Conservation (phyloP, 148 eudicot genomes). For the Camellia sinensis region DNA sequence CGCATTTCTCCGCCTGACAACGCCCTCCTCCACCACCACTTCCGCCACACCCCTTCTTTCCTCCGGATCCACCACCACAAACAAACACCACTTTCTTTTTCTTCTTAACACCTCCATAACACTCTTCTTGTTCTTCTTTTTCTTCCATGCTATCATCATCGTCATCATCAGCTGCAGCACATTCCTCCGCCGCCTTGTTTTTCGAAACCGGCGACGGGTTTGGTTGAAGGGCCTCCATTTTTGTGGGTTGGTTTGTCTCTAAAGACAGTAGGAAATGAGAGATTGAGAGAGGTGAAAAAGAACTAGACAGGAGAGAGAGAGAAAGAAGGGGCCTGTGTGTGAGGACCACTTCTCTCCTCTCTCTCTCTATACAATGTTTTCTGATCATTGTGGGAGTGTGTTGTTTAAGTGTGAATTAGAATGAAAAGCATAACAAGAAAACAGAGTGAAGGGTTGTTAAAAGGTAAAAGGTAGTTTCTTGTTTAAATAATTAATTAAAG, state of each 20-base stretch:
- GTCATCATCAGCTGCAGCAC: background rate
- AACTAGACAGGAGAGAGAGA: background rate
- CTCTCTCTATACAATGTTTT: background rate
- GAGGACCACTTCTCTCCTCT: slow-evolving; percentile 10
- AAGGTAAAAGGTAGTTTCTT: too few species aligned
- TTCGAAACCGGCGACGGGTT: background rate
- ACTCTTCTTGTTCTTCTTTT: background rate
- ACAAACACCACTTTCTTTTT: background rate
- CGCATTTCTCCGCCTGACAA: slow-evolving; percentile 15
- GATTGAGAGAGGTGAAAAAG: background rate
- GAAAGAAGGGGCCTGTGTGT: background rate
- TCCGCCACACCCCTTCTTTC: background rate
- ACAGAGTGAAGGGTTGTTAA: too few species aligned
- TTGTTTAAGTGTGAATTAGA: too few species aligned
- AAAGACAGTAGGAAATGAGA: background rate
- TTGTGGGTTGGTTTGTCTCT: too few species aligned
- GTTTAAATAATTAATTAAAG: too few species aligned
- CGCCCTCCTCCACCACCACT: background rate
- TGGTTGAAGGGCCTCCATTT: slow-evolving; percentile 2
- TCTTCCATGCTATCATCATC: slow-evolving; percentile 5
- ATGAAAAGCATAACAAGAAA: too few species aligned
- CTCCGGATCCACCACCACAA: slow-evolving; percentile 2
- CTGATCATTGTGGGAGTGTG: background rate
- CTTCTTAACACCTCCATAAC: background rate
- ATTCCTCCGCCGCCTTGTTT: background rate